Evolutionary conservation across 352 stramenopile species (phyloP), one percentile per base, ranked within the genome.

Genomic region (Pythium diclinum): DNA sequence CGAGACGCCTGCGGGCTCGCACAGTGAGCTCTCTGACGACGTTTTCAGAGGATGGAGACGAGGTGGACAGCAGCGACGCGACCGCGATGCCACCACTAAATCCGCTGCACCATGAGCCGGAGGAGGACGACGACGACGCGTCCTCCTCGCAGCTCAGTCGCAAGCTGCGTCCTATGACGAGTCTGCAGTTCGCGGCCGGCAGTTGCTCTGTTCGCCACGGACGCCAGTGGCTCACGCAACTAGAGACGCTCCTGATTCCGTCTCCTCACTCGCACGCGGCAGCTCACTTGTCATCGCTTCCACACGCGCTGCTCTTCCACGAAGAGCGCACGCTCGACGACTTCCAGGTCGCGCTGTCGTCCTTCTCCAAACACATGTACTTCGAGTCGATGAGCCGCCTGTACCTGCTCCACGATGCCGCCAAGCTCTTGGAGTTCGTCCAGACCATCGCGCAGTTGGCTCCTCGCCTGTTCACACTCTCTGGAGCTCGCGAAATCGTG

Each of bases 301-400:
- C 87, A 4, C 91, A 78, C 47, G 80, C 90, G 55, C 69, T 89
- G 40, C 63, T 95, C n/a, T 95, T 95, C 63, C 87, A 95, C 61
- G 85, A 81, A 59, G 87, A 95, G 65, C 81, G 87, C 34, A 56
- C 76, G 28, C 69, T 92, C 19, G 72, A 71, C 2, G 86, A 94
- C 62, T 94, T 88, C 66, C 81, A 81, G 38, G 67, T 79, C 61
- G 82, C 77, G 25, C 74, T 83, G 3, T 89, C 81, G 48, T 90
- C 82, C 2, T 92, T 91, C 54, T 91, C 83, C 40, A 92, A 92
- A 69, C 84, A 94, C 73, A 88, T 94, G 81, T 95, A 95, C 63
- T 74, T 95, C 54, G 87, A 95, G 67, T 89, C 77, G 3, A 88
- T 94, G 78, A 77, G 73, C 33, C 81, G 87, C 1, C 69, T 95